Base-by-base conservation (phyloP, 2,329 filamentous ascomycete genomes). In the Microascus cirrosus region DNA sequence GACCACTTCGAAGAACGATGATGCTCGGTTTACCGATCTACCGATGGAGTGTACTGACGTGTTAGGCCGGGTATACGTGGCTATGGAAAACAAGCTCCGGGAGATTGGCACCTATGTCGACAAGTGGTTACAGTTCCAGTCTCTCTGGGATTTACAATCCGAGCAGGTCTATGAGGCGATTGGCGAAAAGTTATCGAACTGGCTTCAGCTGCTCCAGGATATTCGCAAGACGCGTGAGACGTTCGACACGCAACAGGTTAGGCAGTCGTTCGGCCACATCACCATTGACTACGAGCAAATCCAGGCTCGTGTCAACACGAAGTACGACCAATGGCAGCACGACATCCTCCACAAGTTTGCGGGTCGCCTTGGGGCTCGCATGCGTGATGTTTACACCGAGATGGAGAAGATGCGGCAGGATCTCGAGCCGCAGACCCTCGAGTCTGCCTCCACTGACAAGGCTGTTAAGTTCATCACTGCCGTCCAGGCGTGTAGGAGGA, bases 291-390 rank as follows among this genome's bases (percentile, higher is more conserved):
- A 99, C 67, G 94, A 97, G 66, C 95, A 99, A 71, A 94, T 99
- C 0, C 95, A 99, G 72, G 90, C 93, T 59, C 96, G 96, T 72
- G 94, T 99, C 70, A 99, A 97, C 66, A 90, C 91, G 65, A 99
- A 97, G 71, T 99, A 99, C 69, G 95, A 99, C 68, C 93, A 97
- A 70, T 99, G 95, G 94, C 94, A 99, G 71, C 90, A 96, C 65
- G 94, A 99, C 63, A 95, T 99, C 58, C 78, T 97, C 42, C 83
- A 89, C 64, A 96, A 96, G 69, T 99, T 99, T 71, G 94, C 91
- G 42, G 81, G 82, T 59, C 90, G 94, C 58, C 86, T 99, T 53
- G 90, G 92, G 53, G 88, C 84, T 62, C 89, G 92, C 55, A 95
- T 97, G 85, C 83, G 90, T 54, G 94, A 99, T 66, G 87, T 96